Evolutionary conservation across 2,329 filamentous ascomycete species (phyloP).

Genomic region (Fusarium sp.): DNA sequence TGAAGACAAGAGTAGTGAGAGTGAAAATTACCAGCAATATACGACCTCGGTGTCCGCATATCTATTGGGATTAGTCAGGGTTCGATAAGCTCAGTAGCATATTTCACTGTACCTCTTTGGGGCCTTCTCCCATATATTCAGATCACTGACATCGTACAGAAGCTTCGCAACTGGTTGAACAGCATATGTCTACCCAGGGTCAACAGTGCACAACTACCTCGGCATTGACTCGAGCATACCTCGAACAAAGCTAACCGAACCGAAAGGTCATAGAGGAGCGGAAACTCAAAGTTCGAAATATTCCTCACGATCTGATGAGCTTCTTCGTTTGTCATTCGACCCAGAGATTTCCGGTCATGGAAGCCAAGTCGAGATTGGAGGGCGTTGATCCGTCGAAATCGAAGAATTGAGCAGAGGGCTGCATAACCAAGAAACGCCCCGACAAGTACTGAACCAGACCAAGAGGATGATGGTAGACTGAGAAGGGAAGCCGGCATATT

Average conservation of each 20-base stretch:
- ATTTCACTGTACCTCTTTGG: constrained; percentile 50
- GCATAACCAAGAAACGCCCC: constrained; percentile 47
- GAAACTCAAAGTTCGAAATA: constrained; percentile 52
- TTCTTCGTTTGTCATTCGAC: constrained; percentile 57
- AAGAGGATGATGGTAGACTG: constrained; percentile 17
- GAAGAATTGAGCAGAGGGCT: constrained; percentile 50
- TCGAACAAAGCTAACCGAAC: constrained; percentile 57
- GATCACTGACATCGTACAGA: constrained; percentile 51
- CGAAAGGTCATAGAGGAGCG: constrained; percentile 51
- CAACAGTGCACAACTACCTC: not conserved
- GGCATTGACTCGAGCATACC: constrained; percentile 33
- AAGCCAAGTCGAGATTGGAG: constrained; percentile 48
- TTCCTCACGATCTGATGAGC: constrained; percentile 58
- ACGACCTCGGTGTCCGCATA: constrained; percentile 57
- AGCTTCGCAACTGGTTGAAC: constrained; percentile 53
- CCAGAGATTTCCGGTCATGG: constrained; percentile 51
- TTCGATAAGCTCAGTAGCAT: not conserved
- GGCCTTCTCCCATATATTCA: constrained; percentile 47
- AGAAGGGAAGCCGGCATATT: not conserved
- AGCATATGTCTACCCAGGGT: constrained; percentile 52
- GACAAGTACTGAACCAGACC: constrained; percentile 28
- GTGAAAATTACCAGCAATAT: constrained; percentile 48
- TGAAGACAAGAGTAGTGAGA: not conserved
- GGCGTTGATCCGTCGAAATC: constrained; percentile 50
- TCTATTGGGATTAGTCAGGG: constrained; percentile 38